These are phyloP conservation scores for Cutaneotrichosporon mucoides DNA, from an alignment of 1,284 basidiomycete species.

Conservation along the genomic window DNA sequence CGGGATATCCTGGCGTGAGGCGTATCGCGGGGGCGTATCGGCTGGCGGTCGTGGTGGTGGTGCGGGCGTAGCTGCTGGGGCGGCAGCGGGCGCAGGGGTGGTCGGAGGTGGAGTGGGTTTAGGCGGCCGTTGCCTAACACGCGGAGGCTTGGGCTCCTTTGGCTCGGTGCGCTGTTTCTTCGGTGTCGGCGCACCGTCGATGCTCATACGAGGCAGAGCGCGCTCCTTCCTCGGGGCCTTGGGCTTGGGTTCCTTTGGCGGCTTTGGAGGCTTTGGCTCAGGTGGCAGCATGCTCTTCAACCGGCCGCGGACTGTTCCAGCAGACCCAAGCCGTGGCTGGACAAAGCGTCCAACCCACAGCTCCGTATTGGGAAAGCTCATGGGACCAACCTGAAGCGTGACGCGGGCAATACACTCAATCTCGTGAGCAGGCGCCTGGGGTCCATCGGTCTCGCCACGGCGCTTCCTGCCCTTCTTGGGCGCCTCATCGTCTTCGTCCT, in stretches of 20 bases:
- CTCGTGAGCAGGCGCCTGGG: slow-evolving; percentile 40
- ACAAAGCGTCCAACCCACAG: slow-evolving; percentile 46
- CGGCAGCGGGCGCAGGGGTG: no score
- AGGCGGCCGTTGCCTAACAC: no score
- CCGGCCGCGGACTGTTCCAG: slow-evolving; percentile 12
- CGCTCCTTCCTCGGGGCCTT: slow-evolving; percentile 9
- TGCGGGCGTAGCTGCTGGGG: background rate
- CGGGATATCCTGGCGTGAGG: slow-evolving; percentile 21
- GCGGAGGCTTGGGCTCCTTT: background rate
- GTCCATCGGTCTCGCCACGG: slow-evolving; percentile 7
- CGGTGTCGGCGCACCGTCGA: background rate
- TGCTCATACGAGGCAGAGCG: background rate
- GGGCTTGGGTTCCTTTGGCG: slow-evolving; percentile 1
- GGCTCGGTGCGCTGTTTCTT: background rate
- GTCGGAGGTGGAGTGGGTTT: no score
- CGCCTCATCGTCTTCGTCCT: background rate
- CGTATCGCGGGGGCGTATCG: slow-evolving; percentile 6
- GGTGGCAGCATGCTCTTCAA: slow-evolving; percentile 11
- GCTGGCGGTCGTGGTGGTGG: background rate
- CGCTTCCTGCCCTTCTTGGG: slow-evolving; percentile 2
- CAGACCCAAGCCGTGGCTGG: slow-evolving; percentile 21
- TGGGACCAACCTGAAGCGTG: slow-evolving; percentile 38
- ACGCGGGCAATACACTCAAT: slow-evolving; percentile 43
- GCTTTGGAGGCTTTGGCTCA: slow-evolving; percentile 7
- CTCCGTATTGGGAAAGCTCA: slow-evolving; percentile 41